These are phyloP conservation scores for Suillus hirtellus DNA, from an alignment of 768 basidiomycete genomes.

Conservation along the genomic window DNA sequence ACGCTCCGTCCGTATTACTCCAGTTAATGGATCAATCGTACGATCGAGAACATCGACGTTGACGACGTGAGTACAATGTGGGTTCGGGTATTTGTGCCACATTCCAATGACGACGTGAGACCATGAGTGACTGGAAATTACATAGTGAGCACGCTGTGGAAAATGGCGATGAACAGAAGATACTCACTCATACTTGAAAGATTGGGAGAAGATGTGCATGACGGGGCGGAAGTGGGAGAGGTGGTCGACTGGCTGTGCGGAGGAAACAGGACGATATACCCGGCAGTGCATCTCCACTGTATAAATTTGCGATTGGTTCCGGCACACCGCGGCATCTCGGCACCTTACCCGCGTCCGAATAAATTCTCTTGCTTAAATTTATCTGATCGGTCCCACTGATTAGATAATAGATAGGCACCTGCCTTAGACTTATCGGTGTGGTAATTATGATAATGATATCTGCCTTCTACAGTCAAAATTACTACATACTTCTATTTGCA, in stretches of 20 bases:
- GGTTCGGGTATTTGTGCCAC: constrained; percentile 97
- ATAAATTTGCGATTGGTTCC: constrained; percentile 29
- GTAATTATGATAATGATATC: neutral
- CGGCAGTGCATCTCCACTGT: constrained; percentile 5
- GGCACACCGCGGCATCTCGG: constrained; percentile 20
- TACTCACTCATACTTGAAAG: constrained; percentile 82
- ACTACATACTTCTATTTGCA: constrained; percentile 19
- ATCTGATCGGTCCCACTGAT: neutral
- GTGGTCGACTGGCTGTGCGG: constrained; percentile 21
- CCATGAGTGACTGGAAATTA: constrained; percentile 73
- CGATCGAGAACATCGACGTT: constrained; percentile 88
- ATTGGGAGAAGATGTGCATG: constrained; percentile 88
- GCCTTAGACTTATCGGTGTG: neutral
- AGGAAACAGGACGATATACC: constrained; percentile 15
- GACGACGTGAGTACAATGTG: constrained; percentile 85
- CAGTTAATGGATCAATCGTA: constrained; percentile 77
- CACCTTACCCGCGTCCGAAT: neutral
- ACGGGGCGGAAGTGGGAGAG: constrained; percentile 28
- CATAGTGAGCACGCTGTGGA: constrained; percentile 13
- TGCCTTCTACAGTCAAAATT: neutral
- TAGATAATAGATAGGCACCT: neutral
- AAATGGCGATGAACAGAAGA: constrained; percentile 3
- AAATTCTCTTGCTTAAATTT: neutral
- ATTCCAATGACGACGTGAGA: constrained; percentile 89
- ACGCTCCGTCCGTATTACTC: constrained; percentile 89